Evolutionary conservation across 495 filamentous ascomycete genomes (phyloP).

Genomic region (Lasiosphaeria miniovina): DNA sequence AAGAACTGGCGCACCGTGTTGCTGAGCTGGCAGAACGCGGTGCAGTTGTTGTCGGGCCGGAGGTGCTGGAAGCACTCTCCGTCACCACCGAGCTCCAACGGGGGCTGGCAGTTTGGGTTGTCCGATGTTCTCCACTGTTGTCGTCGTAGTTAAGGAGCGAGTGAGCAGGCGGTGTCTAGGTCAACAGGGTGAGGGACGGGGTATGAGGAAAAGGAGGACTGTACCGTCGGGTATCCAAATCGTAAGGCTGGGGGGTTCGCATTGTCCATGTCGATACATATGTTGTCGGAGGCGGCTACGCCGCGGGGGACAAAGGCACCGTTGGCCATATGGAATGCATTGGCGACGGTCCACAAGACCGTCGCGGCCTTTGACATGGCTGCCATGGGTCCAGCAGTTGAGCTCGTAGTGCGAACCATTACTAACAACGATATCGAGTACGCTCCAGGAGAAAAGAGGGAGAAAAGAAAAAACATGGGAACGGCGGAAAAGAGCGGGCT

Average conservation of each 20-base stretch:
- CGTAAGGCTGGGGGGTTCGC: conserved; percentile 1
- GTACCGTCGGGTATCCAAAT: conserved; percentile 9
- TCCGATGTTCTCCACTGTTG: conserved; percentile 6
- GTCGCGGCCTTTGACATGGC: too few species aligned
- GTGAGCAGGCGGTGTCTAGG: background rate
- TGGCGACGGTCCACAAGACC: too few species aligned
- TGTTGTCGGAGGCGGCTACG: background rate
- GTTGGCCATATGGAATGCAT: background rate
- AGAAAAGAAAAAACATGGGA: too few species aligned
- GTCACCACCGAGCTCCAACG: background rate
- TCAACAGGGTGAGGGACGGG: background rate
- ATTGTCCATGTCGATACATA: conserved; percentile 13
- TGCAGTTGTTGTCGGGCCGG: conserved; percentile 10
- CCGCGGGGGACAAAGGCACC: background rate
- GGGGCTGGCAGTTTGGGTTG: conserved; percentile 11
- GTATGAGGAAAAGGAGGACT: background rate
- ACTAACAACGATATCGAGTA: too few species aligned
- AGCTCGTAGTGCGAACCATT: too few species aligned
- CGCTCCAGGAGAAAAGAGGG: too few species aligned
- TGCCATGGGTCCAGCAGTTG: too few species aligned
- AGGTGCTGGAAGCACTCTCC: conserved; percentile 11
- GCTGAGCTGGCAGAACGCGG: conserved; percentile 10
- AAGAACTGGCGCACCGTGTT: conserved; percentile 7
- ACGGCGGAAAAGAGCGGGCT: too few species aligned
- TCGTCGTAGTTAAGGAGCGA: too few species aligned